Base-by-base conservation (phyloP, 768 basidiomycete genomes). In the Sporobolomyces phaffii region DNA sequence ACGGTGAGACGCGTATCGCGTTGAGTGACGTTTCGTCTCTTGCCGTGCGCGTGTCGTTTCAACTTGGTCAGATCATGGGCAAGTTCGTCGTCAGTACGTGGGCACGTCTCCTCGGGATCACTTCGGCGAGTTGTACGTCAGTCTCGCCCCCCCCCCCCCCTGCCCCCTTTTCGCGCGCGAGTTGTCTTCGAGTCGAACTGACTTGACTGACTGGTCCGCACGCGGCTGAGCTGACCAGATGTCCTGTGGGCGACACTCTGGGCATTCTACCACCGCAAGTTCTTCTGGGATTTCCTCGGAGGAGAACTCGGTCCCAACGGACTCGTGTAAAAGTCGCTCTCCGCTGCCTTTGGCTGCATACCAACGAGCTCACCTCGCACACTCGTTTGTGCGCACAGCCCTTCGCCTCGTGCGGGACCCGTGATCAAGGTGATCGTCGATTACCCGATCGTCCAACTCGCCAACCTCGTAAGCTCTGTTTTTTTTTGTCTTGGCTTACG, bases 271-370 rank as follows among this genome's bases (percentile, higher is more conserved):
- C 91, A 85, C 80, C 88, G 90, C 78, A 94, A 94, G 80, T 94
- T 90, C 83, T 92, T 94, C 80, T 94, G 89, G 88, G 92, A 94
- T 80, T 90, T 94, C 76, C 80, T 91, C n/a, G 86, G 85, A 65
- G 91, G 88, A 51, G 86, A 82, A 63, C 76, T 90, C 63, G 77
- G 77, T 3, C 75, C 76, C 14, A 43, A 62, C 7, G 78, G 77
- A 0, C n/a, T 79, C 31, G 72, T 71, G 71, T 66, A 26, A 36
- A 73, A 59, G 36, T 18, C 20, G 31, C 18, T n/a, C 41, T 33
- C 31, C n/a, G 22, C 34, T n/a, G 43, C 9, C 3, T 17, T 14
- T 28, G 7, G 18, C 2, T 5, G 4, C 15, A 14, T 24, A 8
- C n/a, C 9, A n/a, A 20, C 3, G 40, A 51, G 48, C 65, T 57